Evolutionary conservation across 345 rosid species (phyloP), one percentile per base, ranked within the genome.

Genomic region (Rhodamnia argentea): DNA sequence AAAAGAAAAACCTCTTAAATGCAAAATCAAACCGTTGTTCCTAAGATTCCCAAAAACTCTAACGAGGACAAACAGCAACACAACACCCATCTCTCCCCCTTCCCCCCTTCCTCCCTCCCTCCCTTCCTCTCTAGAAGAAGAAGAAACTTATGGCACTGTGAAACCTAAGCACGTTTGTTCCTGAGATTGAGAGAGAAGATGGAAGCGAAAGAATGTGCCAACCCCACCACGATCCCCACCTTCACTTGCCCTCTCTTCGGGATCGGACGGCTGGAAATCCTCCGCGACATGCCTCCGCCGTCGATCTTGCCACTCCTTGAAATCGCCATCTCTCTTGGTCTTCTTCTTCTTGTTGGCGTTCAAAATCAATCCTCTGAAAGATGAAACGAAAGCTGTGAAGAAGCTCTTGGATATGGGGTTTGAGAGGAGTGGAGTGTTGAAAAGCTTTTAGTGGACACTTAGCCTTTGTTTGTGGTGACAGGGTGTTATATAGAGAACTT

Each of bases 241-340:
- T 89, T 93, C 81, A 90, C 91, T 82, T 90, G 89, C 24, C 94
- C 95, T 84, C 95, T 88, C 86, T 76, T 90, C 1, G 94, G 94
- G 51, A 91, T 92, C 87, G 83, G 83, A 52, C 93, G 93, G 12
- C 91, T 83, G 1, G 70, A 82, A 24, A 85, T 24, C 47, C 86
- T 83, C 47, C 15, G 74, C 0, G 78, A 70, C 57, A 42, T 10
- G 29, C 83, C 18, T 40, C 84, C 85, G 60, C 87, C 76, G 24
- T 82, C 83, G 82, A 84, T 87, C 51, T 81, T 59, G 54, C 52
- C 85, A 7, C 87, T 58, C 84, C 87, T 82, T 6, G 32, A 47
- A 55, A n/a, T 24, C 16, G 32, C 87, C 84, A 32, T 86, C 54
- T 50, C 53, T 40, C 52, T 52, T 62, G 42, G 29, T 24, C 29